Evolutionary conservation across 148 eudicot genomes (phyloP).

Genomic region (Vaccinium darrowii): DNA sequence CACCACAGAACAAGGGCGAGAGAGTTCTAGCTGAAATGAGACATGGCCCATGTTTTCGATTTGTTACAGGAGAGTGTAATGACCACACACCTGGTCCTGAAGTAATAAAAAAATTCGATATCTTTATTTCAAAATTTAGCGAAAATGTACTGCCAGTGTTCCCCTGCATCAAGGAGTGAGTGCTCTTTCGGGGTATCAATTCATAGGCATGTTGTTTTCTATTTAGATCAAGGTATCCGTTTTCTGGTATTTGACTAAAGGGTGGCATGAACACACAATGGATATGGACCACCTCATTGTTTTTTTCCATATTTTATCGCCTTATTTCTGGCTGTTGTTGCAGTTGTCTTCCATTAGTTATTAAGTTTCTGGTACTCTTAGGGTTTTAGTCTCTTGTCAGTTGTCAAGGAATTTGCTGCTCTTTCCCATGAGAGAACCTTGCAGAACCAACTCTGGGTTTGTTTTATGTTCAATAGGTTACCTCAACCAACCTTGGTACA

Average conservation of each 20-base stretch:
- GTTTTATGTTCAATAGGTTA: background rate
- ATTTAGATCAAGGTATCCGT: no score
- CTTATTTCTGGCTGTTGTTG: background rate
- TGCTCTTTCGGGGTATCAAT: no score
- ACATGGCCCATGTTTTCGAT: background rate
- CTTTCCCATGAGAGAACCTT: background rate
- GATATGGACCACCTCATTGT: background rate
- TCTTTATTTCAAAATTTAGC: background rate
- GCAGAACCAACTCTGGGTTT: background rate
- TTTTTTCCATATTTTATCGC: background rate
- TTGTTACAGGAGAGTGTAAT: background rate
- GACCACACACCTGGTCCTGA: no score
- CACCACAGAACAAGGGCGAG: background rate
- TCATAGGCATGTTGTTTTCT: no score
- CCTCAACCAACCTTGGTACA: background rate
- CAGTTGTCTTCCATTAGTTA: background rate
- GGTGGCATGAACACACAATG: no score
- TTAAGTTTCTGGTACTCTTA: no score
- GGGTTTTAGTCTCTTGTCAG: no score
- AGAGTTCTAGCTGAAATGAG: background rate
- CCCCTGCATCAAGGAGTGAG: no score
- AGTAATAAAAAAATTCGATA: background rate
- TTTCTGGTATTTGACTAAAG: background rate
- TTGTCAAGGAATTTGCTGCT: background rate
- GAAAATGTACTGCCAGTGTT: background rate